A percentile compares a stretch with the other conserved stretches of the same genome.
phyloP scores from a whole-genome alignment of 148 eudicot species.

The Polygonum maritimum region DNA sequence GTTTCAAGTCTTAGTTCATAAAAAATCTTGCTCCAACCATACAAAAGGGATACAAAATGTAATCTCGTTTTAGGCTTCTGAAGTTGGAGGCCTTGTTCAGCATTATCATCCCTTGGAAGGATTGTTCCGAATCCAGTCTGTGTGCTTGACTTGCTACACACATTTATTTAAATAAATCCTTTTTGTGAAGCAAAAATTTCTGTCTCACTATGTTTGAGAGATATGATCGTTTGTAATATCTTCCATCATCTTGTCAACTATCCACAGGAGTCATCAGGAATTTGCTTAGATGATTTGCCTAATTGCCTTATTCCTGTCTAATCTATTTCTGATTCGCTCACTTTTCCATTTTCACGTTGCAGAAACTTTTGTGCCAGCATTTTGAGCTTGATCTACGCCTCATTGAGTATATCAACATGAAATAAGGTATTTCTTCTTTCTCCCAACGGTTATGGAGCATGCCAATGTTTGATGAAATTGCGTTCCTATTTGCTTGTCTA shows the following conservation, averaged over 20 bases:
- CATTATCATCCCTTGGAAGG: neutral
- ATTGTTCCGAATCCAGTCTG: neutral
- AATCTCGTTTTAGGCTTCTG: neutral
- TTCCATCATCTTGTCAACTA: neutral
- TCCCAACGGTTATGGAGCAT: neutral
- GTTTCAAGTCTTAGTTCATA: neutral
- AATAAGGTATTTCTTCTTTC: conserved; percentile 29
- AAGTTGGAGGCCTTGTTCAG: neutral
- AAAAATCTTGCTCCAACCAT: neutral
- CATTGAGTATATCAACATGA: conserved; percentile 59
- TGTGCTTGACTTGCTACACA: neutral
- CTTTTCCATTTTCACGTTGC: conserved; percentile 23
- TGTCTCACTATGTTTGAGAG: neutral
- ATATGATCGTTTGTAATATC: neutral
- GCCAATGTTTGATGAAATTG: neutral
- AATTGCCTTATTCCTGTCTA: neutral
- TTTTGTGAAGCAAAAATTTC: neutral
- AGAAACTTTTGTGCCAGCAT: conserved; percentile 62
- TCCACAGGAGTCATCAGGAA: neutral
- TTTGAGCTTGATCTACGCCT: conserved; percentile 85
- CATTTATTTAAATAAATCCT: neutral
- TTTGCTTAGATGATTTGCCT: neutral
- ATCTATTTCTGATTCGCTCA: neutral
- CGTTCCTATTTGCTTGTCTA: neutral
- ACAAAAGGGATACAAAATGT: neutral